These are phyloP conservation scores for Rosellinia necatrix DNA, from an alignment of 2,329 filamentous ascomycete species.

Conservation along the genomic window DNA sequence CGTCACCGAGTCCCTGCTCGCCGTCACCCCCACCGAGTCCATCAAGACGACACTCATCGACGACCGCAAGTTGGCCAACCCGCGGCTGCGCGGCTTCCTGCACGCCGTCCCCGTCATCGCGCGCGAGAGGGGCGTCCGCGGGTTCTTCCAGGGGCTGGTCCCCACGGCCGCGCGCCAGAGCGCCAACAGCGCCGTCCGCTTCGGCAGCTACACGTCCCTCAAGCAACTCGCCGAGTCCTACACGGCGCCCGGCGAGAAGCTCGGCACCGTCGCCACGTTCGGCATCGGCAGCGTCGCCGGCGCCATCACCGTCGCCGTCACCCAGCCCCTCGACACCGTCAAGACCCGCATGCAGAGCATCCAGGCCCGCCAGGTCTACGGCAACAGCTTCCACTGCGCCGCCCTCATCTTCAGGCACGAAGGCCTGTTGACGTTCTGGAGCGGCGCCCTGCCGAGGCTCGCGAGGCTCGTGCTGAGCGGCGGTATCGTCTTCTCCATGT, in stretches of 20 bases:
- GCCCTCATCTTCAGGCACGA: conserved; percentile 85
- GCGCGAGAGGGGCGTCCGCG: conserved; percentile 82
- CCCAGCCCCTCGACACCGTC: conserved; percentile 82
- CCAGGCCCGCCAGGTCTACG: conserved; percentile 79
- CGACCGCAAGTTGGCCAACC: conserved; percentile 84
- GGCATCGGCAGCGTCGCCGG: conserved; percentile 88
- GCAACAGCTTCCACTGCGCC: conserved; percentile 85
- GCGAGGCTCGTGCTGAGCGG: conserved; percentile 87
- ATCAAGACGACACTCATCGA: conserved; percentile 99
- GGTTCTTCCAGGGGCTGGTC: conserved; percentile 96
- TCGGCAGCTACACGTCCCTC: conserved; percentile 86
- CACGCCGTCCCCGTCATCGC: conserved; percentile 88
- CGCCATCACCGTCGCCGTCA: conserved; percentile 83
- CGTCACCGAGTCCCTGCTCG: conserved; percentile 88
- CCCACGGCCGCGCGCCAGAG: conserved; percentile 94
- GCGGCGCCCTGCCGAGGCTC: conserved; percentile 83
- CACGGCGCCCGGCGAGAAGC: conserved; percentile 91
- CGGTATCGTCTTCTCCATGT: conserved; percentile 98
- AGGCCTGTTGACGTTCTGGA: conserved; percentile 90
- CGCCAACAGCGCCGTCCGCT: conserved; percentile 90
- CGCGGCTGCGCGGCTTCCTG: conserved; percentile 88
- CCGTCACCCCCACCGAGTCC: conserved; percentile 95
- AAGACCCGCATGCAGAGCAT: conserved; percentile 99
- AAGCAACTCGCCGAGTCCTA: conserved; percentile 92
- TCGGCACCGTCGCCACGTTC: conserved; percentile 86